Evolutionary conservation across 768 basidiomycete species (phyloP), one percentile per base, ranked within the genome.

Genomic region (Xerocomus spinulosus): DNA sequence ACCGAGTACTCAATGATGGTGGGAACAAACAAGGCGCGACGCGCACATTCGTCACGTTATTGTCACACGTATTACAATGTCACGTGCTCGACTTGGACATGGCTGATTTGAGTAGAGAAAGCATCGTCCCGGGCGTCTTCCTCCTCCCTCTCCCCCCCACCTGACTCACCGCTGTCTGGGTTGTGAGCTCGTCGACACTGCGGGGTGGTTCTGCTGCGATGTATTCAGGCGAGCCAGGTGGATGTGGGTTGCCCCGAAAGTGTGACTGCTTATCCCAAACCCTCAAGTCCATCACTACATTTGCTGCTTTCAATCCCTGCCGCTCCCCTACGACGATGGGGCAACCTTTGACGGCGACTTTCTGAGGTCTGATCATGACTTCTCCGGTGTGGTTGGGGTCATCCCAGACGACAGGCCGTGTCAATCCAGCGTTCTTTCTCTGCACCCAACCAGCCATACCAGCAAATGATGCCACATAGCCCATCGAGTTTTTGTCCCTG

Each of bases 211-310:
- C 64, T 28, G 64, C 59, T 15, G 64, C 44, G 21, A 76, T 70
- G 61, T 82, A 83, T 34, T 73, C 72, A 34, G 49, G 62, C 41
- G 75, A 75, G 8, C 82, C 81, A n/a, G 75, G 76, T 2, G 52
- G 48, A 53, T 77, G 64, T 0, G 77, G 72, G 54, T 82, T 82
- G 38, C 63, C 63, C 53, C 57, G 63, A 23, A 38, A 53, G 56
- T 72, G 72, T 15, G 64, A 59, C 35, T 58, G 49, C 26, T 48
- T 47, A 9, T 58, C 57, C 51, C 59, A 61, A 52, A 70, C 55
- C 49, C 57, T 51, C 28, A 75, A 60, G 10, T 61, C 46, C 34
- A 69, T 50, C 0, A 54, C 53, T 32, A 82, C 32, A 14, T 42
- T 61, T 29, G 70, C 67, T 4, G 57, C 68, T 60, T 71, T 63